Evolutionary conservation across 169 alveolate species (phyloP), one percentile per base, ranked within the genome.

Genomic region (Cryptosporidium ubiquitum): DNA sequence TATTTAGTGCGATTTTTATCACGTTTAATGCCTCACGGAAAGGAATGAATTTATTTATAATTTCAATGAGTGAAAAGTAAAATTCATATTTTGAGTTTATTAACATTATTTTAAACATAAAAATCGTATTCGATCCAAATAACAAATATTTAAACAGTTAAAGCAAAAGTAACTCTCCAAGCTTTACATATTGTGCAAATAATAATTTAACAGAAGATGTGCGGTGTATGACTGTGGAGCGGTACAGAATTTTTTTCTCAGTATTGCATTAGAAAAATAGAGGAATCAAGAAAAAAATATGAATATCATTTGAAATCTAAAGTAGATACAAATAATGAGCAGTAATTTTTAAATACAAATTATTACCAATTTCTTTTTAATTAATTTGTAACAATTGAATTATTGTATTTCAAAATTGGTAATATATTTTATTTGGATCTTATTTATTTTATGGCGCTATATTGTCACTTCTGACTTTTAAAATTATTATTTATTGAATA

Each of bases 11-110:
- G 40, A 79, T 79, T 35, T 79, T 61, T 16, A 44, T 57, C 4
- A 79, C 89, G 39, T 58, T 79, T 20, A 61, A 47, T 39, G 61
- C 26, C 29, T 79, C 89, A 18, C 89, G 74, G 20, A 79, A 31
- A 7, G 89, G 89, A 37, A 79, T 20, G 23, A 79, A 44, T 47
- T 61, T 61, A 64, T 79, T 52, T 29, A 79, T 23, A 33, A 79
- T n/a, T 33, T 69, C 66, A 18, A n/a, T 69, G 12, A 35, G 31
- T 64, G 71, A 64, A 64, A 35, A 26, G 26, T 64, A 64, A 31
- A 18, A 9, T 33, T 64, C 71, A 64, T 64, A 64, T 31, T 37
- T 64, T 3, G 33, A 18, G 33, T 20, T 9, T 5, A 1, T 0
- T 29, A 64, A 12, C 71, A 64, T 64, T 64, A 31, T 64, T 64